These are phyloP conservation scores for Yamadazyma tumulicola DNA, from an alignment of 805 yeast genomes.

Conservation along the genomic window DNA sequence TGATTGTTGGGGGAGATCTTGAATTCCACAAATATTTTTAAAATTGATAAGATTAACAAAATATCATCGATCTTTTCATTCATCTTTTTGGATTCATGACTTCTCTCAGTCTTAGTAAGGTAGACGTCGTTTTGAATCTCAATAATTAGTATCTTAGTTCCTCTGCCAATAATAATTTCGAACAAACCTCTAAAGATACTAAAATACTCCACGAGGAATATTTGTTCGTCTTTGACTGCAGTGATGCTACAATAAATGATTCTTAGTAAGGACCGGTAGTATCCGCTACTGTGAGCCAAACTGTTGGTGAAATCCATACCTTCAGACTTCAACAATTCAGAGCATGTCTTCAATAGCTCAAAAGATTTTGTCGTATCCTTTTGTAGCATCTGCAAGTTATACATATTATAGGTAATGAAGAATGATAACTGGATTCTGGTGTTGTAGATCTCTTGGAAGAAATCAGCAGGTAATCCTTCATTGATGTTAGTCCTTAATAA, in stretches of 20 bases:
- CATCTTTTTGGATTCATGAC: constrained; percentile 29
- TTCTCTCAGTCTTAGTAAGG: constrained; percentile 32
- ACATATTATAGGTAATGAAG: constrained; percentile 43
- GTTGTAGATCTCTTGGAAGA: constrained; percentile 49
- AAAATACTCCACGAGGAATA: constrained; percentile 43
- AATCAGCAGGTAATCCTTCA: constrained; percentile 48
- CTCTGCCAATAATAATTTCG: constrained; percentile 60
- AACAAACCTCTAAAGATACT: constrained; percentile 56
- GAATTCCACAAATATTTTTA: constrained; percentile 52
- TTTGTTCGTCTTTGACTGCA: constrained; percentile 38
- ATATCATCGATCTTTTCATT: constrained; percentile 62
- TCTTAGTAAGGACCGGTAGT: constrained; percentile 60
- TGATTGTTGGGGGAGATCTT: constrained; percentile 47
- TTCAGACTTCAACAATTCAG: constrained; percentile 45
- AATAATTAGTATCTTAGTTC: constrained; percentile 56
- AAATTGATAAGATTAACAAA: constrained; percentile 57
- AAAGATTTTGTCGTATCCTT: constrained; percentile 34
- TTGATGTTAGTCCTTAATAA: constrained; percentile 50
- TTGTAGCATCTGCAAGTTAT: constrained; percentile 23
- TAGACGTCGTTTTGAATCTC: constrained; percentile 57
- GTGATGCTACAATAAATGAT: constrained; percentile 49
- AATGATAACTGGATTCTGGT: constrained; percentile 68
- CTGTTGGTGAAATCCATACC: constrained; percentile 47
- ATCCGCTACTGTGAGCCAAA: constrained; percentile 36
- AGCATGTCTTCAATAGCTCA: constrained; percentile 39